Evolutionary conservation across 495 filamentous ascomycete species (phyloP).

Genomic region (Antarctomyces pellizariae): DNA sequence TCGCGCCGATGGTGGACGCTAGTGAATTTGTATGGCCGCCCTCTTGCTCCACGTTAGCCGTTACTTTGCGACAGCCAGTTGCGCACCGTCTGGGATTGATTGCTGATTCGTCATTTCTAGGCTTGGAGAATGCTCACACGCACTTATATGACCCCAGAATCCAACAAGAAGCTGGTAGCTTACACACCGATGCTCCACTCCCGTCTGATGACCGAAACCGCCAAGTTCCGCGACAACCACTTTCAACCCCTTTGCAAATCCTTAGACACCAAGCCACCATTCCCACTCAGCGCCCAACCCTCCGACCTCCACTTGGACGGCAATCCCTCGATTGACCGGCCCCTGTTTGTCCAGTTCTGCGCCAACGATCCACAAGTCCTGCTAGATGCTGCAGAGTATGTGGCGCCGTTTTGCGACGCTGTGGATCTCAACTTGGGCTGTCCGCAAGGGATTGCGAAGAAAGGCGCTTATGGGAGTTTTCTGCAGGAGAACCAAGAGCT

Average conservation of each 20-base stretch:
- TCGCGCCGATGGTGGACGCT: slow-evolving; percentile 96
- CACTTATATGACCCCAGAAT: slow-evolving; percentile 52
- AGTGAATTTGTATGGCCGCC: slow-evolving; percentile 65
- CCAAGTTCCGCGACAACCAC: slow-evolving; percentile 47
- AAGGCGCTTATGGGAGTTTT: slow-evolving; percentile 82
- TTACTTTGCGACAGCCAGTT: too few relatives aligned
- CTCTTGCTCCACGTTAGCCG: slow-evolving; percentile 1
- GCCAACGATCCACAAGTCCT: slow-evolving; percentile 66
- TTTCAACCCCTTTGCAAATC: slow-evolving; percentile 38
- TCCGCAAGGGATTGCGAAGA: slow-evolving; percentile 81
- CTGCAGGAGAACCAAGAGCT: slow-evolving; percentile 80
- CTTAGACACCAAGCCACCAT: slow-evolving; percentile 5
- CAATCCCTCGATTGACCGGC: slow-evolving; percentile 58
- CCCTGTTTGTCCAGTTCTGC: slow-evolving; percentile 92
- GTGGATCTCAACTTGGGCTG: slow-evolving; percentile 97
- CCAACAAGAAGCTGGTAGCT: slow-evolving; percentile 37
- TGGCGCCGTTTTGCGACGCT: slow-evolving; percentile 71
- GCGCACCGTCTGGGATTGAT: too few relatives aligned
- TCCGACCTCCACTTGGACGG: slow-evolving; percentile 47
- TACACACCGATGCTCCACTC: slow-evolving; percentile 95
- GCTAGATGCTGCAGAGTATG: slow-evolving; percentile 48
- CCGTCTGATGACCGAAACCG: slow-evolving; percentile 51
- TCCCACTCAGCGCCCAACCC: slow-evolving; percentile 2
- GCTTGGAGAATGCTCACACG: slow-evolving; percentile 89
- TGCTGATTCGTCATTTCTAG: slow-evolving; percentile 19